phyloP scores from a whole-genome alignment of 345 rosid genomes.

The Boechera retrofracta region DNA sequence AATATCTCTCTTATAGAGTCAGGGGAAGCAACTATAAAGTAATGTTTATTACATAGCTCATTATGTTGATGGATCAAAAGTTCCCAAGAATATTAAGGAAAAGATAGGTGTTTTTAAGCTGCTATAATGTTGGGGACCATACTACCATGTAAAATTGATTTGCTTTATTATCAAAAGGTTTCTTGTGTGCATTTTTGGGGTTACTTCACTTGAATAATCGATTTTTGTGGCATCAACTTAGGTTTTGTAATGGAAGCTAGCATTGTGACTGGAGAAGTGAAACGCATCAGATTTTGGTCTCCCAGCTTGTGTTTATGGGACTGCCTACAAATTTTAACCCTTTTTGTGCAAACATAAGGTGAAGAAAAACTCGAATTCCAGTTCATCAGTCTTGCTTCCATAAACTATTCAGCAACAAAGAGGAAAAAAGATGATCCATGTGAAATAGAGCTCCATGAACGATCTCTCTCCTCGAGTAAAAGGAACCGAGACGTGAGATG shows the following conservation, averaged over 20 bases:
- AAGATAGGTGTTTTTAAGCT: background rate
- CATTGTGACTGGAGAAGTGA: background rate
- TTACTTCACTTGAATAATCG: background rate
- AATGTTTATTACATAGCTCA: background rate
- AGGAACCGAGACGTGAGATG: background rate
- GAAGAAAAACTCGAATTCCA: background rate
- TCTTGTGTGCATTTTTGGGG: background rate
- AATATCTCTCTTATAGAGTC: background rate
- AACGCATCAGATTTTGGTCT: background rate
- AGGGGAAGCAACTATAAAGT: background rate
- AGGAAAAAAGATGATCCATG: background rate
- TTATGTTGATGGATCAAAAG: too few relatives aligned
- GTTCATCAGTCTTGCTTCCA: background rate
- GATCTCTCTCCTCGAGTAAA: background rate
- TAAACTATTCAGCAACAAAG: background rate
- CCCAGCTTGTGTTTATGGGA: background rate
- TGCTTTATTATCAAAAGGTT: background rate
- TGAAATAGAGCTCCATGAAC: background rate
- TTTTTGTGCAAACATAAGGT: background rate
- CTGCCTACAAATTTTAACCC: background rate
- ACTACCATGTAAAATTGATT: background rate
- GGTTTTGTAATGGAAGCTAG: background rate
- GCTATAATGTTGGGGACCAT: background rate
- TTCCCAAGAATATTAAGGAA: background rate
- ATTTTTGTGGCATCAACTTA: background rate